phyloP scores from a whole-genome alignment of 768 basidiomycete genomes.

The Lentinula raphanica region DNA sequence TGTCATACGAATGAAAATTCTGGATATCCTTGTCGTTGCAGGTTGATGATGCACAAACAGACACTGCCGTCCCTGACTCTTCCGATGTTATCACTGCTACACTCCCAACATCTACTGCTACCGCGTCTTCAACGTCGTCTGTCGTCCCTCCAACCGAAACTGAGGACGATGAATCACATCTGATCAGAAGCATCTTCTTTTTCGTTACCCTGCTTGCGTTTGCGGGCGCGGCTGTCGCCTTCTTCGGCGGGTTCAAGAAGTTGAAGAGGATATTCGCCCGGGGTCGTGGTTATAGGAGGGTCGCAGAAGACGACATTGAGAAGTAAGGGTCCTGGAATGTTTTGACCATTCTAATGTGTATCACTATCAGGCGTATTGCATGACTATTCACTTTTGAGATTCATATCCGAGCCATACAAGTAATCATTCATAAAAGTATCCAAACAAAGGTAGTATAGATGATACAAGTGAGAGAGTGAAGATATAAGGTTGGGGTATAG shows the following conservation, averaged over 20 bases:
- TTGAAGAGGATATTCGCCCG: constrained; percentile 35
- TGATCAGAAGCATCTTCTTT: constrained; percentile 29
- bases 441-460: background rate
- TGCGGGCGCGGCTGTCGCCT: constrained; percentile 39
- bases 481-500: constrained; percentile 11
- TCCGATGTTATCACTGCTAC: constrained; percentile 2
- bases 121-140: constrained; percentile 11
- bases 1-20: constrained; percentile 48
- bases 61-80: constrained; percentile 8
- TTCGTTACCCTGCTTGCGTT: constrained; percentile 40
- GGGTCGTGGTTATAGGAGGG: constrained; percentile 35
- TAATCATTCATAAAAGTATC: background rate
- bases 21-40: constrained; percentile 33
- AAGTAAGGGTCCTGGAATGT: constrained; percentile 30
- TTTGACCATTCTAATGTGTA: background rate
- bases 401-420: no score
- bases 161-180: constrained; percentile 9
- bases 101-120: constrained; percentile 9
- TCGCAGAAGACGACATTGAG: constrained; percentile 44
- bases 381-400: background rate
- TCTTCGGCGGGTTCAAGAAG: constrained; percentile 48
- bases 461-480: constrained; percentile 4
- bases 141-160: constrained; percentile 4
- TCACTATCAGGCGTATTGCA: background rate
- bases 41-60: constrained; percentile 12